Percentiles rank a stretch among this genome's conserved stretches.
phyloP scores from a whole-genome alignment of 495 filamentous ascomycete species.

The Podospora comata region DNA sequence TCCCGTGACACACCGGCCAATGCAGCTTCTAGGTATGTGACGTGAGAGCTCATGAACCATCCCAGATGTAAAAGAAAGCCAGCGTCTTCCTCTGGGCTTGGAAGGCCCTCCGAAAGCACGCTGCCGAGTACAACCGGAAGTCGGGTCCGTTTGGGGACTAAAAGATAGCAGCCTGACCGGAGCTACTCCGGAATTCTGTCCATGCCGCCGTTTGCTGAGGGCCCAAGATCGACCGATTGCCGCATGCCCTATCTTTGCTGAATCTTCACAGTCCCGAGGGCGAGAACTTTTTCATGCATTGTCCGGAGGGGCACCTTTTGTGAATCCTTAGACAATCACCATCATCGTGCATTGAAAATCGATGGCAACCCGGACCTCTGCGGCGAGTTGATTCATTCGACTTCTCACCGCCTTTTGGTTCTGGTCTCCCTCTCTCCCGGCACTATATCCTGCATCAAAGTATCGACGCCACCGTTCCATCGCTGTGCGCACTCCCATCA shows the following conservation, averaged over 20 bases:
- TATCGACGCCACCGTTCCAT: constrained; percentile 8
- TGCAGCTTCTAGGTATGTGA: constrained; percentile 8
- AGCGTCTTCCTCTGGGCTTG: neutral
- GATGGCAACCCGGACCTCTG: neutral
- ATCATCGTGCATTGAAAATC: neutral
- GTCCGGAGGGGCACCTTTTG: neutral
- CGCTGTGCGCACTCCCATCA: neutral
- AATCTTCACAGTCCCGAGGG: neutral
- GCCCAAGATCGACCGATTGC: neutral
- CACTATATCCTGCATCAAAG: constrained; percentile 10
- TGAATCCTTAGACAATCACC: neutral
- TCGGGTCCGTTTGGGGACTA: neutral
- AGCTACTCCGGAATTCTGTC: neutral
- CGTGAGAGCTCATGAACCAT: constrained; percentile 3
- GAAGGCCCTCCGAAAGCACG: neutral
- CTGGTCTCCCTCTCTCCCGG: constrained; percentile 1
- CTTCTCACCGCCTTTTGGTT: constrained; percentile 7
- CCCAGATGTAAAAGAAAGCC: neutral
- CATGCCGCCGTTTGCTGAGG: neutral
- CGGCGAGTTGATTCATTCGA: constrained; percentile 1
- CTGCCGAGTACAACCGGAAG: neutral
- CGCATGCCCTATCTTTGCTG: neutral
- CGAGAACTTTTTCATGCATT: neutral
- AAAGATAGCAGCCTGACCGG: neutral
- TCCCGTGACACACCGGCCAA: constrained; percentile 26